Evolutionary conservation across 129 eudicot genomes (phyloP).

Genomic region (Tagetes erecta): DNA sequence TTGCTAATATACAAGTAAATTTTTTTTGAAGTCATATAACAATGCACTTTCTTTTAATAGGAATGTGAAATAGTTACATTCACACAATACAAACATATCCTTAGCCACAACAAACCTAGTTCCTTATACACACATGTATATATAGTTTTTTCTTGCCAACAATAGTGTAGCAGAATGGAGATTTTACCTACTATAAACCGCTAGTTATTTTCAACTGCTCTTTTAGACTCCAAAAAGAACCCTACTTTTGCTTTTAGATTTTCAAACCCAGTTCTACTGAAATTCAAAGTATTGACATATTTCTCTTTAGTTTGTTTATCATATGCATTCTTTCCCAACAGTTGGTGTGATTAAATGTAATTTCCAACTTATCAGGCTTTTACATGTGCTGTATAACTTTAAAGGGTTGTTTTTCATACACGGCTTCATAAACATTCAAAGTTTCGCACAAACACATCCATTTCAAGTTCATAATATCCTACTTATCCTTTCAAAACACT

Average conservation of each 20-base stretch:
- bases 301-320: background rate
- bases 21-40: background rate
- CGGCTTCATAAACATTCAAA: no score
- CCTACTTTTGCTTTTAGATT: constrained; percentile 1
- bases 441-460: background rate
- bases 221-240: background rate
- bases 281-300: constrained; percentile 19
- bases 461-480: background rate
- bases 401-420: no score
- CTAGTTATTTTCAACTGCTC: background rate
- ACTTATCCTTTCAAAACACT: background rate
- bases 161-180: background rate
- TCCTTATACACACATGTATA: background rate
- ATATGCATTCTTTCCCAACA: constrained; percentile 1
- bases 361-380: background rate
- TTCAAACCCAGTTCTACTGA: background rate
- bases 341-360: background rate
- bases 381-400: background rate
- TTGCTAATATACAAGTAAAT: background rate
- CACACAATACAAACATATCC: background rate
- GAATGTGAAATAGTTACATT: constrained; percentile 18
- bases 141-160: background rate
- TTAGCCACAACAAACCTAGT: background rate
- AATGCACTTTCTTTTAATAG: background rate
- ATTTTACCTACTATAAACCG: constrained; percentile 17